Conservation (phyloP, 192 early-diverging fungal genomes). For the Coemansia sp. region DNA sequence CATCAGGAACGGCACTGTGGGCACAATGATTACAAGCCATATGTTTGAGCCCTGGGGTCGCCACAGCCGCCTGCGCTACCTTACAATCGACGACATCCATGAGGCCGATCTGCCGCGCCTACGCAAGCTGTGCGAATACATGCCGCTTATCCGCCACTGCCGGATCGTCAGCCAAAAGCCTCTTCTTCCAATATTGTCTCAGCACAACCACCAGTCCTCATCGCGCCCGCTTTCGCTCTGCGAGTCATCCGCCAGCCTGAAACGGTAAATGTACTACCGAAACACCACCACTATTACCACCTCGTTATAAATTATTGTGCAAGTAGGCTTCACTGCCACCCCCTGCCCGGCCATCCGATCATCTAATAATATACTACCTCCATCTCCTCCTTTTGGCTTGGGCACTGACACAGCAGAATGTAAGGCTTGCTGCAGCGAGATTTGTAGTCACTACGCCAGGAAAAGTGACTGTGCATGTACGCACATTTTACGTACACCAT, state of each 20-base stretch:
- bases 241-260: constrained; percentile 7
- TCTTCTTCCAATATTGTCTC: not conserved
- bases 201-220: not conserved
- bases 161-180: constrained; percentile 29
- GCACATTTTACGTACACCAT: no score
- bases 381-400: no score
- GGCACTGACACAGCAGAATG: no score
- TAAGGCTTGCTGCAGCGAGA: no score
- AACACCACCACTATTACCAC: not conserved
- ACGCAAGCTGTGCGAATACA: constrained; percentile 46
- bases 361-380: no score
- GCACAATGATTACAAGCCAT: constrained; percentile 31
- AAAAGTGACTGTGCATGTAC: no score
- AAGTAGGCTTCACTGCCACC: not conserved
- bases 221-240: not conserved
- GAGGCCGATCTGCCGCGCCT: constrained; percentile 40
- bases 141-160: constrained; percentile 49
- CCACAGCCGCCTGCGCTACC: constrained; percentile 35
- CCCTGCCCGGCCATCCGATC: no score
- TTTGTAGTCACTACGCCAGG: no score
- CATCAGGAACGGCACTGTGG: constrained; percentile 32
- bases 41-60: constrained; percentile 55
- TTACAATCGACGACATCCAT: constrained; percentile 46
- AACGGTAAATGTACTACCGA: not conserved
- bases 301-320: not conserved